Percentiles rank a stretch among this genome's conserved stretches.
phyloP scores from a whole-genome alignment of 495 filamentous ascomycete genomes.

The Penicillium diatomitis region DNA sequence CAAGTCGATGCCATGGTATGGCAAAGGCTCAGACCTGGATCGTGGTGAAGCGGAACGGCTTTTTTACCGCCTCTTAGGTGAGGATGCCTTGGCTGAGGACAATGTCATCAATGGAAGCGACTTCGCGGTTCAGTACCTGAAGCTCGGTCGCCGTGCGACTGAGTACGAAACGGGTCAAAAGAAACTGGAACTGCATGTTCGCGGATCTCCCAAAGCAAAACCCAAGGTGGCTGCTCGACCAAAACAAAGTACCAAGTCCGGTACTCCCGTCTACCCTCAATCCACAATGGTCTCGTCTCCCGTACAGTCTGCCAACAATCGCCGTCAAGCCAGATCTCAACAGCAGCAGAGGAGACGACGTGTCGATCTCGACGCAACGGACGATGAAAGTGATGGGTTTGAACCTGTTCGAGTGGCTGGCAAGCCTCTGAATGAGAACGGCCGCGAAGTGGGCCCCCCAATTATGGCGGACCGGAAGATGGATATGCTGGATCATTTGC shows the following conservation, averaged over 20 bases:
- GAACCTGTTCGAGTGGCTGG: conserved; percentile 43
- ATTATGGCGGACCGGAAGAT: conserved; percentile 64
- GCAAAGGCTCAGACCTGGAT: conserved; percentile 46
- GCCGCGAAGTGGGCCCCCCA: conserved; percentile 48
- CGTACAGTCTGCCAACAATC: conserved; percentile 45
- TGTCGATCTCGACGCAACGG: conserved; percentile 37
- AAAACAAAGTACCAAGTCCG: conserved; percentile 10
- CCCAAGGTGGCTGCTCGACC: conserved; percentile 15
- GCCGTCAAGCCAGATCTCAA: conserved; percentile 28
- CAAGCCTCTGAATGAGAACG: conserved; percentile 26
- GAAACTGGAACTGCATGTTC: conserved; percentile 50
- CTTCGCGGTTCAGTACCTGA: conserved; percentile 54
- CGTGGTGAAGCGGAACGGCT: conserved; percentile 54
- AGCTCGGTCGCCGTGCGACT: conserved; percentile 43
- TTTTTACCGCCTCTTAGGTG: conserved; percentile 52
- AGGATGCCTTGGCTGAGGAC: conserved; percentile 50
- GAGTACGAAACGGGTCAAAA: conserved; percentile 44
- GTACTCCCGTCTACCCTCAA: conserved; percentile 32
- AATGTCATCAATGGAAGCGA: conserved; percentile 49
- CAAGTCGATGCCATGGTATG: conserved; percentile 41
- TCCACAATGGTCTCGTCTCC: conserved; percentile 89
- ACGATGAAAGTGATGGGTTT: conserved; percentile 54
- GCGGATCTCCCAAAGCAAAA: conserved; percentile 43
- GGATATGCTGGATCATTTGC: conserved; percentile 47
- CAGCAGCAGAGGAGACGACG: conserved; percentile 2